Conservation (phyloP, 495 filamentous ascomycete genomes). For the Xylaria telfairii region DNA sequence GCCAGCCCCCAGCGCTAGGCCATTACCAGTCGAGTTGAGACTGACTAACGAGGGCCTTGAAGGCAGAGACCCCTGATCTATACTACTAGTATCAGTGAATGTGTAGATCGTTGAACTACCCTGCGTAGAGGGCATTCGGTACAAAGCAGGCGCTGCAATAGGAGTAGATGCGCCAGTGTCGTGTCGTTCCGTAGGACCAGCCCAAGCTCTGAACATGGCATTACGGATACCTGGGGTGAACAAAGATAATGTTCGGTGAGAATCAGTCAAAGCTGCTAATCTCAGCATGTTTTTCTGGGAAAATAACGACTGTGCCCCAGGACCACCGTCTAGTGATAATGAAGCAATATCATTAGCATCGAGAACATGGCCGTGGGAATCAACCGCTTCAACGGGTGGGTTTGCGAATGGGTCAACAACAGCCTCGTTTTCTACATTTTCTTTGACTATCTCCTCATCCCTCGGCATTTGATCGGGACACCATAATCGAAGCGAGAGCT, state of each 20-base stretch:
- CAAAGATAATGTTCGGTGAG: slow-evolving; percentile 84
- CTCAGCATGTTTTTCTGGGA: slow-evolving; percentile 88
- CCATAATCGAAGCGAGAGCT: slow-evolving; percentile 87
- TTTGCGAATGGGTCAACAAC: slow-evolving; percentile 79
- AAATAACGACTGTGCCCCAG: slow-evolving; percentile 82
- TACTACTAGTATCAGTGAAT: slow-evolving; percentile 62
- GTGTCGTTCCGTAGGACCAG: slow-evolving; percentile 73
- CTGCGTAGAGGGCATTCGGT: slow-evolving; percentile 65
- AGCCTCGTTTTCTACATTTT: slow-evolving; percentile 52
- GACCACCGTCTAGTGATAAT: slow-evolving; percentile 73
- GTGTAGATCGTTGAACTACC: slow-evolving; percentile 68
- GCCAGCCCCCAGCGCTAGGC: slow-evolving; percentile 68
- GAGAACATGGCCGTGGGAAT: slow-evolving; percentile 75
- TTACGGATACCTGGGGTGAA: slow-evolving; percentile 85
- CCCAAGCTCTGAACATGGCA: slow-evolving; percentile 90
- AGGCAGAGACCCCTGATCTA: slow-evolving; percentile 52
- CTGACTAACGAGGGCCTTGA: slow-evolving; percentile 54
- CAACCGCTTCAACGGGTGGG: slow-evolving; percentile 77
- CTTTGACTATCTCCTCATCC: slow-evolving; percentile 56
- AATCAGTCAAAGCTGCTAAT: slow-evolving; percentile 75
- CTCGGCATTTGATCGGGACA: slow-evolving; percentile 79
- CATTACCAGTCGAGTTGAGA: slow-evolving; percentile 60
- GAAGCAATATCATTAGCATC: slow-evolving; percentile 75
- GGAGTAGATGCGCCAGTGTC: slow-evolving; percentile 64
- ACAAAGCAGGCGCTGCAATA: slow-evolving; percentile 60